Base-by-base conservation (phyloP, 352 stramenopile species). In the Phytophthora fragariae region DNA sequence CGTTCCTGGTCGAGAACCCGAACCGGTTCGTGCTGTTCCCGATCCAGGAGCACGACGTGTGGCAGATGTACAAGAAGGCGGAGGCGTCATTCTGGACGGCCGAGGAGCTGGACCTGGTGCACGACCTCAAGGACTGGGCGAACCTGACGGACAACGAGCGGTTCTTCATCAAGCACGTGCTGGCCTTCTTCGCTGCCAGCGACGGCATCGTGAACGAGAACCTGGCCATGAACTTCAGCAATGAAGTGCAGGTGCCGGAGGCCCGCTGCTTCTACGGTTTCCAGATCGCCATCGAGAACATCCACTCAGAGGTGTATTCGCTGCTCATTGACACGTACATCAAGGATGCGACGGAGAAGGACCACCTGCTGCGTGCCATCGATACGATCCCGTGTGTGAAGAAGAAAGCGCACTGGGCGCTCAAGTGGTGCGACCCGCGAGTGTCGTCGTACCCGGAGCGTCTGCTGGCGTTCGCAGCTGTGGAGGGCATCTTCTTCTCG, bases 141-240 rank as follows among this genome's bases (percentile, higher is more conserved):
- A 87, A 81, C n/a, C 86, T 99, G 6, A 94, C 89, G 61, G 83
- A 97, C 76, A 99, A 99, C 78, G 97, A 99, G 84, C 91, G 96
- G 62, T 92, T 98, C 85, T 99, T 99, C 82, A 97, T 99, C 72
- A 99, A 96, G 79, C 93, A 99, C 77, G 93, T 99, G 56, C 86
- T 99, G 12, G 98, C 97, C 54, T 99, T 99, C 86, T 99, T 99
- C 70, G 98, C 98, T 9, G 97, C 97, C 14, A 98, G 88, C 27
- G 98, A 99, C 80, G 98, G 98, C 65, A 99, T 99, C 77, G 98
- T 99, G 63, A 99, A 99, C 80, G 98, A 99, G 78, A 99, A 99
- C 85, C 82, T 99, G 49, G 96, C 97, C 29, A 97, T 98, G 81
- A 99, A 99, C 88, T 99, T 99, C 73, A 97, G 89, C 73, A 99